Base-by-base conservation (phyloP, 192 early-diverging fungal species). In the Coemansia sp. region DNA sequence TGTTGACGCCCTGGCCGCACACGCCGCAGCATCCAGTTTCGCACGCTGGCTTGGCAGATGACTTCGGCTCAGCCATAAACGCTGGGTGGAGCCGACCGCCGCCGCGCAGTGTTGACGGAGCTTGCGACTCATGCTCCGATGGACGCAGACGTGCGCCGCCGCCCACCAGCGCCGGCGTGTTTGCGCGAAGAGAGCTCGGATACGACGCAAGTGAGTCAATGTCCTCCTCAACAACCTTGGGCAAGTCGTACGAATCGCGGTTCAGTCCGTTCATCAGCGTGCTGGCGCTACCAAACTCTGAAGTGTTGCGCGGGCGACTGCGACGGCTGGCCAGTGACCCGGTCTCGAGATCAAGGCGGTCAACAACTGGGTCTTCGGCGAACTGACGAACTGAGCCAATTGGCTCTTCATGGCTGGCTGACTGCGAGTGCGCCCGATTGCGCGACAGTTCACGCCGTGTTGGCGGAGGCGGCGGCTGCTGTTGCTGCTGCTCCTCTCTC, bases 211-310 rank as follows among this genome's bases (percentile, higher is more conserved):
- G 66, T 35, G 77, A 80, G 63, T 82, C 79, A n/a, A 73, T 57
- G 35, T 82, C 79, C 26, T 82, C 79, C 59, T 82, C 79, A 19
- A 82, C 70, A 3, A 82, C 79, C 61, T 82, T 82, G 49, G 79
- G 79, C 56, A 82, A 64, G 11, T 76, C 43, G 26, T 52, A 73
- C 47, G 45, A 25, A 47, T 57, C 62, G 39, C 65, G 69, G 10
- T 57, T 50, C 52, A 57, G 72, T 21, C 56, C 64, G 56, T 62
- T 73, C 70, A 72, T 82, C 64, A 82, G 64, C 25, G 80, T 82
- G 58, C 74, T 76, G 3, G 74, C 61, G 47, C 80, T 82, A 60
- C 74, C 80, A 71, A 76, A 82, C 58, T 72, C 70, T 0, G 80
- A 77, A 10, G 61, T 61, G 22, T 54, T 63, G 51, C 65, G 67